These are phyloP conservation scores for Pleurotus pulmonarius DNA, from an alignment of 768 basidiomycete species.

Conservation along the genomic window DNA sequence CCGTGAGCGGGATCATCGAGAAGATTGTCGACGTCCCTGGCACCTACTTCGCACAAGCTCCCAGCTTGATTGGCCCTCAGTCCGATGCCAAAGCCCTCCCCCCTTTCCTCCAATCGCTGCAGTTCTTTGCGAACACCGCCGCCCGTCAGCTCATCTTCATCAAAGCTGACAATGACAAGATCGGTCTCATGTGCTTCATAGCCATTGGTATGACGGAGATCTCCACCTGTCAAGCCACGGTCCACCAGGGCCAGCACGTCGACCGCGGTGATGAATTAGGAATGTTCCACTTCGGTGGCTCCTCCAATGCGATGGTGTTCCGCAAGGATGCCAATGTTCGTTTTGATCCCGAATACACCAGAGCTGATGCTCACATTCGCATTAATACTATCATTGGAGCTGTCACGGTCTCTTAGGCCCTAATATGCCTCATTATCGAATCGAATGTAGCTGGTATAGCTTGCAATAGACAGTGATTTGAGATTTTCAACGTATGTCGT, in stretches of 20 bases:
- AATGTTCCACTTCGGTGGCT: conserved; percentile 63
- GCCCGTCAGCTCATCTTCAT: conserved; percentile 53
- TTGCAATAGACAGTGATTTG: too few species aligned
- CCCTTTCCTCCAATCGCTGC: conserved; percentile 19
- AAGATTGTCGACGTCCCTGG: not conserved
- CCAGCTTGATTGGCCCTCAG: not conserved
- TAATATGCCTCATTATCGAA: too few species aligned
- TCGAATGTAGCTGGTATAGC: too few species aligned
- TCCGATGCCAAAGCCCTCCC: too few species aligned
- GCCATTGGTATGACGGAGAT: conserved; percentile 60
- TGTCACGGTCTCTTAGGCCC: too few species aligned
- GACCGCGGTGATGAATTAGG: conserved; percentile 54
- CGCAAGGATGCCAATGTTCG: conserved; percentile 17
- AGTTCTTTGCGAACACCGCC: conserved; percentile 40
- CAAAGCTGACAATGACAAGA: conserved; percentile 41
- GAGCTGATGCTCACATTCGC: conserved; percentile 2
- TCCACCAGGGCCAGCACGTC: conserved; percentile 38
- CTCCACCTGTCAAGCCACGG: conserved; percentile 51
- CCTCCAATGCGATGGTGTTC: conserved; percentile 45
- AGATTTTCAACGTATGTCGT: too few species aligned
- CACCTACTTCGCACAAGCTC: conserved; percentile 5
- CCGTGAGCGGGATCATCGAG: conserved; percentile 30
- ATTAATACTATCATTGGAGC: conserved; percentile 13
- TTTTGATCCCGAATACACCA: conserved; percentile 3
- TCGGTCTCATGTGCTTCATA: conserved; percentile 55